These are phyloP conservation scores for Fusarium mexicanum DNA, from an alignment of 2,329 filamentous ascomycete genomes.

Conservation along the genomic window DNA sequence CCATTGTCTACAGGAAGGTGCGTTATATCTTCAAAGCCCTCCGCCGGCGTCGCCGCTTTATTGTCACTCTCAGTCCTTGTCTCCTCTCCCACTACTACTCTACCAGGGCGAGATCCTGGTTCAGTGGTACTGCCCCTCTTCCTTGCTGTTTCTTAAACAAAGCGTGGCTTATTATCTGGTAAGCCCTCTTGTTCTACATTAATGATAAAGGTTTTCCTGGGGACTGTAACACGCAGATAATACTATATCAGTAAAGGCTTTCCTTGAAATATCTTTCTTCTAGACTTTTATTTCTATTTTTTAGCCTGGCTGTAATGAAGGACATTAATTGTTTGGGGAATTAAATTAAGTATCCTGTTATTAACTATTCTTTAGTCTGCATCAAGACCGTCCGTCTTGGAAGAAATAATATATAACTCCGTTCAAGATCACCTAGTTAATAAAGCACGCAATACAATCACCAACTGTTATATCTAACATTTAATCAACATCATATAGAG, in stretches of 20 bases:
- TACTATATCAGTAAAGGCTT: not conserved
- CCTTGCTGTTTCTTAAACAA: not conserved
- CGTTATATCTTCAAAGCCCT: no score
- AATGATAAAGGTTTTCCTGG: not conserved
- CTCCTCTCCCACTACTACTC: no score
- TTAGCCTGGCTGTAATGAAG: not conserved
- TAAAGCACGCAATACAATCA: not conserved
- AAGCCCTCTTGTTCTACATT: not conserved
- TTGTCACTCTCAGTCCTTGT: no score
- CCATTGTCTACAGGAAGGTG: no score
- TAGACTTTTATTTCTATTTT: rapidly evolving
- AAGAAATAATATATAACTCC: no score
- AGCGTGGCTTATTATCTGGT: not conserved
- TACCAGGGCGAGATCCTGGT: not conserved
- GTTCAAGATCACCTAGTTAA: rapidly evolving
- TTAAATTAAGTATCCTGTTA: no score
- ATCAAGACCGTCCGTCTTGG: no score
- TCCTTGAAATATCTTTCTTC: not conserved
- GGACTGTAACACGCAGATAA: not conserved
- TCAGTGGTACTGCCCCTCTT: not conserved
- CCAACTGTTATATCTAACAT: rapidly evolving
- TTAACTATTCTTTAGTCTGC: no score
- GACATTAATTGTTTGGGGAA: rapidly evolving
- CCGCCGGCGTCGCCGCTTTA: no score
- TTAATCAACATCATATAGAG: rapidly evolving